A percentile compares a stretch with the other conserved stretches of the same genome.
These are phyloP conservation scores for Cudoniella acicularis DNA, from an alignment of 495 filamentous ascomycete species.

Conservation along the genomic window DNA sequence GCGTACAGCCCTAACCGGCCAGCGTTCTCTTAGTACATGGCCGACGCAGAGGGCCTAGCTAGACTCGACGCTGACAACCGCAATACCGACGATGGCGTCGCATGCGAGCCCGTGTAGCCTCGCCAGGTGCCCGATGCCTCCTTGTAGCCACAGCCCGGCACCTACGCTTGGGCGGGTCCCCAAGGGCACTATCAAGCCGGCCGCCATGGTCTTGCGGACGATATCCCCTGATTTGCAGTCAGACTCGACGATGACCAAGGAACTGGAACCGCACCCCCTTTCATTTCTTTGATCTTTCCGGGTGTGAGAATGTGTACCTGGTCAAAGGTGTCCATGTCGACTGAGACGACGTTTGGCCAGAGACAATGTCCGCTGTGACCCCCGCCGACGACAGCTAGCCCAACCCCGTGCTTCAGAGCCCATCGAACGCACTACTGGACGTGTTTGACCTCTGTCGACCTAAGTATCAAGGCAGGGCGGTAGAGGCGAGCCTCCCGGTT, in stretches of 20 bases:
- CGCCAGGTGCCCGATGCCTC: slow-evolving; percentile 59
- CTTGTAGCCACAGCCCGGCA: slow-evolving; percentile 60
- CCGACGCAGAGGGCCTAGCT: slow-evolving; percentile 47
- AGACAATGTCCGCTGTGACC: slow-evolving; percentile 60
- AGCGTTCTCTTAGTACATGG: slow-evolving; percentile 45
- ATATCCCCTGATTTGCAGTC: slow-evolving; percentile 58
- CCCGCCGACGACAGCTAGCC: slow-evolving; percentile 54
- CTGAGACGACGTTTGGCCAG: slow-evolving; percentile 47
- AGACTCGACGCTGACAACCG: slow-evolving; percentile 53
- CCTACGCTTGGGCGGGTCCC: slow-evolving; percentile 60
- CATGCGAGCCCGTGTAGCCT: slow-evolving; percentile 56
- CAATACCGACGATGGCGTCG: slow-evolving; percentile 57
- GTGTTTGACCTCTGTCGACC: slow-evolving; percentile 46
- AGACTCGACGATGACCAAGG: slow-evolving; percentile 46
- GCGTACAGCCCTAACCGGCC: slow-evolving; percentile 42
- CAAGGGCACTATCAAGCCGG: slow-evolving; percentile 53
- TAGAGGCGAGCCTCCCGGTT: slow-evolving; percentile 48
- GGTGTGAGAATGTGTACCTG: slow-evolving; percentile 42
- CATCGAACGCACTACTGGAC: slow-evolving; percentile 56
- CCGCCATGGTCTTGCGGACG: slow-evolving; percentile 44
- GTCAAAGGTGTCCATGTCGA: slow-evolving; percentile 58
- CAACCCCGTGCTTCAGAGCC: slow-evolving; percentile 47
- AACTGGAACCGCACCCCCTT: slow-evolving; percentile 26
- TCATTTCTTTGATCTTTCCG: slow-evolving; percentile 21
- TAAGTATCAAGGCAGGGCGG: slow-evolving; percentile 40